Conservation (phyloP, 331 rosid species). For the Arachis monticola region DNA sequence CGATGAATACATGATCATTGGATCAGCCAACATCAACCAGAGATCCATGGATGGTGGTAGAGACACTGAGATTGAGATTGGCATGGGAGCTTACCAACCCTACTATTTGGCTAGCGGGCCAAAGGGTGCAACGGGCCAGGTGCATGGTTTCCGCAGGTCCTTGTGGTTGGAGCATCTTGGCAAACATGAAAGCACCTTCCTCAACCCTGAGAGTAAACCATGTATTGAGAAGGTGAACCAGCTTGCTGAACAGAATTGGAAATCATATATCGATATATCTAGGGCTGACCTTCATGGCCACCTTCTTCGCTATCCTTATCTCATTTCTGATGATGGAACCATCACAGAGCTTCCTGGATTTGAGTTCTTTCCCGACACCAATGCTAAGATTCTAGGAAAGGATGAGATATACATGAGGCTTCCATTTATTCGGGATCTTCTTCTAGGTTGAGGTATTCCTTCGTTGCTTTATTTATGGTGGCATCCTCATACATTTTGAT, state of each 20-base stretch:
- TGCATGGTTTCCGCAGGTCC: conserved; percentile 56
- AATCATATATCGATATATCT: conserved; percentile 42
- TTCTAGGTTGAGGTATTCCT: too few species aligned
- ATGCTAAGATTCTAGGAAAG: conserved; percentile 66
- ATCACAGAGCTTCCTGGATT: conserved; percentile 46
- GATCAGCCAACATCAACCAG: conserved; percentile 91
- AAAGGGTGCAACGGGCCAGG: conserved; percentile 56
- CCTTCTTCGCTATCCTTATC: conserved; percentile 70
- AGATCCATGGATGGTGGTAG: conserved; percentile 92
- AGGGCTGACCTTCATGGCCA: conserved; percentile 46
- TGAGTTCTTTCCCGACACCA: conserved; percentile 74
- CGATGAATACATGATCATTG: conserved; percentile 85
- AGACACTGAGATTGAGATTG: conserved; percentile 90
- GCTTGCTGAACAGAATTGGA: conserved; percentile 53
- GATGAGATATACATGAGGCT: too few species aligned
- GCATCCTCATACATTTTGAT: too few species aligned
- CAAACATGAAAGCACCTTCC: conserved; percentile 7
- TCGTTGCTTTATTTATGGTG: too few species aligned
- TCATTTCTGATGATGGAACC: conserved; percentile 44
- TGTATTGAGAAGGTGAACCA: conserved; percentile 48
- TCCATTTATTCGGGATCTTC: too few species aligned
- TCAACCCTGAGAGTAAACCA: conserved; percentile 46
- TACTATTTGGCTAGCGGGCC: conserved; percentile 40
- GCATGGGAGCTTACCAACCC: conserved; percentile 90
- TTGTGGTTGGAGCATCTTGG: conserved; percentile 78